Evolutionary conservation across 192 early-diverging fungal genomes (phyloP), one percentile per base, ranked within the genome.

Genomic region (Spinellus fusiger): DNA sequence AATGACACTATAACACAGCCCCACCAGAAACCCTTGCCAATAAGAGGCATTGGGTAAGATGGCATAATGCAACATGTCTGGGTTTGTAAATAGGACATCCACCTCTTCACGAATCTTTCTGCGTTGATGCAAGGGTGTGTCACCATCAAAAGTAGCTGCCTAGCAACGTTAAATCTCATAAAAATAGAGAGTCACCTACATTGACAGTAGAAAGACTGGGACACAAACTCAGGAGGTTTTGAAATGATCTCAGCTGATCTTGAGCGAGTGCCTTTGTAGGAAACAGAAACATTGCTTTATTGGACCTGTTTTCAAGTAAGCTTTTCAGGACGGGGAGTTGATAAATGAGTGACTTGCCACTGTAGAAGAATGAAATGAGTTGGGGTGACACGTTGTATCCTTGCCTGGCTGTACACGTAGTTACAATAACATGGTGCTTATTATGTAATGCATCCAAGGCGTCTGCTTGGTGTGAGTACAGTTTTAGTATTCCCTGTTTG

Each of bases 241-340:
- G 53, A 3, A 92, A 63, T 2, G 83, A 61, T 13, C 67, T 58
- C 12, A 79, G 73, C 68, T 93, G 92, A 73, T 93, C 90, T 64
- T 90, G 89, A 0, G 90, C 85, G 7, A 93, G 70, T 8, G 92
- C 88, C 58, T 93, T 92, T 8, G 92, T 93, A 6, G 92, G 92
- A 54, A 86, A 91, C 1, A 93, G 61, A 18, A 83, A 79, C 31
- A 93, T 60, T 7, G 83, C 75, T 5, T 68, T 75, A 9, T 62
- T 56, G 0, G 61, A 48, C 0, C 55, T 56, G 50, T 85, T 62
- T 3, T 51, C n/a, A 4, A 83, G 56, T 2, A 92, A 69, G 7
- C 61, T 40, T 35, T 83, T 70, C 1, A 91, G 61, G 1, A 88
- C 74, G 4, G 87, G 81, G 3, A 86, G 61, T 59, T 93, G 92